Base-by-base conservation (phyloP, 768 basidiomycete genomes). In the Agrocybe chaxingu region DNA sequence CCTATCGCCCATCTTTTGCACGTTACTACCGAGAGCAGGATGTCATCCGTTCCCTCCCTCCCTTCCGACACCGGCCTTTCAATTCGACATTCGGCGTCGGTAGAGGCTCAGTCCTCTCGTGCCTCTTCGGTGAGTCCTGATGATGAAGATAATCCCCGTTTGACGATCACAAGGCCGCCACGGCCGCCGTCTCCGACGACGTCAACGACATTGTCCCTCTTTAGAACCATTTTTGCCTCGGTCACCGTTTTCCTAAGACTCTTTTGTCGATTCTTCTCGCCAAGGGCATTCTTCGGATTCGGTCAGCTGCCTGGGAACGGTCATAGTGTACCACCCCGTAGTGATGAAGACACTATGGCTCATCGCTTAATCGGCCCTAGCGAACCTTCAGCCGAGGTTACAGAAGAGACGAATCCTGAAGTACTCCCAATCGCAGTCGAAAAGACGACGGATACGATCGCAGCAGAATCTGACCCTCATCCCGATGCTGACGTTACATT, bases 1-100 rank as follows among this genome's bases (percentile, higher is more conserved):
- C 60, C 66, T 16, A 53, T 60, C 33, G 40, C 53, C 13, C 57
- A 59, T 31, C 49, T 57, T 31, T 34, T 51, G 3, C 42, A 54
- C 12, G 29, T 30, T 13, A 32, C 36, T 19, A 18, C 7, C n/a
- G 42, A 51, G 35, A 33, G 44, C 11, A 37, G 45, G 16, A 45
- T 51, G 16, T 51, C 55, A 3, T 56, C 54, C 10, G 53, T 54
- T 31, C 53, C 59, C 8, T 62, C 61, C 7, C 48, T 57, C n/a
- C 31, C 18, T 47, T 41, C 52, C 31, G 50, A 52, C 36, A 30
- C 52, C 11, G 30, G 32, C 39, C 9, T 29, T 9, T 30, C 48
- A 36, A 13, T 16, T 13, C 29, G 48, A 35, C 13, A 6, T 29
- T 19, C 29, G 10, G 7, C 18, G 11, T 16, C 36, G 24, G 32